Evolutionary conservation across 2,329 filamentous ascomycete species (phyloP).

Genomic region (Ilyonectria sp.): DNA sequence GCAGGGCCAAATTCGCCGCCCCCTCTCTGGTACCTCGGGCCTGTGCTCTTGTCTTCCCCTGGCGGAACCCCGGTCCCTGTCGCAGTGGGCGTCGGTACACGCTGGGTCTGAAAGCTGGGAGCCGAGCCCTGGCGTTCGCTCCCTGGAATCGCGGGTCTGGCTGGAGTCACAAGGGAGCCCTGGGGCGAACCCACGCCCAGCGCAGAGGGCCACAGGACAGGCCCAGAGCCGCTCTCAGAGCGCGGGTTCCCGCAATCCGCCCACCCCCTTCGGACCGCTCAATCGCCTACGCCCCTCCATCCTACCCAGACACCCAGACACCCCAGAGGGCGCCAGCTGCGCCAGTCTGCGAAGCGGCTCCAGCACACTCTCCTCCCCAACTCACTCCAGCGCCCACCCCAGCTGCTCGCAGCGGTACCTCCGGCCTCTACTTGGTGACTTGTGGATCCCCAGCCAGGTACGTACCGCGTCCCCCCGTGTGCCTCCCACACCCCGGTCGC

Average conservation of each 20-base stretch:
- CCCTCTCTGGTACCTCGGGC: constrained; percentile 47
- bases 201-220: constrained; percentile 5
- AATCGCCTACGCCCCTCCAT: not conserved
- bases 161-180: constrained; percentile 31
- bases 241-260: not conserved
- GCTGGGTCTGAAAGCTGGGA: constrained; percentile 39
- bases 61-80: constrained; percentile 46
- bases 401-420: constrained; percentile 46
- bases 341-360: constrained; percentile 25
- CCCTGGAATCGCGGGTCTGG: constrained; percentile 34
- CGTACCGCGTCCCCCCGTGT: constrained; percentile 38
- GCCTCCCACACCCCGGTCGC: constrained; percentile 31
- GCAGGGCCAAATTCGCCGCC: constrained; percentile 46
- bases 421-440: constrained; percentile 45
- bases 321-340: constrained; percentile 2
- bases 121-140: constrained; percentile 35
- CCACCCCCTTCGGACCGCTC: constrained; percentile 1
- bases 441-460: constrained; percentile 32
- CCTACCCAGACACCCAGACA: not conserved
- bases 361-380: constrained; percentile 22
- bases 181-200: constrained; percentile 10
- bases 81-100: constrained; percentile 28
- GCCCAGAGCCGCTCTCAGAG: not conserved
- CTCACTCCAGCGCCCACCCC: constrained; percentile 35
- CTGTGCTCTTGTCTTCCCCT: constrained; percentile 45